Conservation (phyloP, 2,329 filamentous ascomycete genomes). For the Aureobasidium sp. region DNA sequence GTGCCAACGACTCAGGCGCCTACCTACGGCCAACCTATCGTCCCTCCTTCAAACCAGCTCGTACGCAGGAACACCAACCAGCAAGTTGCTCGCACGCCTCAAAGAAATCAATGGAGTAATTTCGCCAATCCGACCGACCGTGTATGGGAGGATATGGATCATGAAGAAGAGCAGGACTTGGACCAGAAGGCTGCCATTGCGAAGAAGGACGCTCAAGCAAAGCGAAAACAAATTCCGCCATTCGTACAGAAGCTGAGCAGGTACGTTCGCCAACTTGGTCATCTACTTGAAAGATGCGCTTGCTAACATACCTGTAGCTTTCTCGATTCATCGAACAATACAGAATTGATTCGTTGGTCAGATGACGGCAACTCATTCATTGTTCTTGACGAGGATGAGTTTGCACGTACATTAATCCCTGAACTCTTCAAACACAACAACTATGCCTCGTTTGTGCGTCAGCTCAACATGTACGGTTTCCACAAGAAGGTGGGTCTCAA, state of each 20-base stretch:
- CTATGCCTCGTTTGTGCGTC: slow-evolving; percentile 68
- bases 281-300: slow-evolving; percentile 16
- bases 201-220: slow-evolving; percentile 80
- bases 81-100: slow-evolving; percentile 34
- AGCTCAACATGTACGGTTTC: slow-evolving; percentile 54
- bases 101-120: slow-evolving; percentile 36
- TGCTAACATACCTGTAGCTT: slow-evolving; percentile 53
- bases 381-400: slow-evolving; percentile 90
- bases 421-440: slow-evolving; percentile 76
- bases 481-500: slow-evolving; percentile 61
- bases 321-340: slow-evolving; percentile 85
- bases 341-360: slow-evolving; percentile 93
- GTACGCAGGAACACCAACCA: slow-evolving; percentile 41
- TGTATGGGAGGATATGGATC: slow-evolving; percentile 41
- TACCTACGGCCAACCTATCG: slow-evolving; percentile 19
- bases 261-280: slow-evolving; percentile 45
- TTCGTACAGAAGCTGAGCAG: slow-evolving; percentile 98
- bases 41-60: slow-evolving; percentile 35
- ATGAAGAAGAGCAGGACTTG: slow-evolving; percentile 69
- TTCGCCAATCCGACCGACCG: slow-evolving; percentile 26
- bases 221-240: slow-evolving; percentile 90
- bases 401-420: slow-evolving; percentile 65
- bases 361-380: slow-evolving; percentile 95
- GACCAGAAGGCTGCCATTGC: slow-evolving; percentile 73
- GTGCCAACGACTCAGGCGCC: slow-evolving; percentile 24